phyloP scores from a whole-genome alignment of 148 eudicot genomes.

The Cornus suecica region DNA sequence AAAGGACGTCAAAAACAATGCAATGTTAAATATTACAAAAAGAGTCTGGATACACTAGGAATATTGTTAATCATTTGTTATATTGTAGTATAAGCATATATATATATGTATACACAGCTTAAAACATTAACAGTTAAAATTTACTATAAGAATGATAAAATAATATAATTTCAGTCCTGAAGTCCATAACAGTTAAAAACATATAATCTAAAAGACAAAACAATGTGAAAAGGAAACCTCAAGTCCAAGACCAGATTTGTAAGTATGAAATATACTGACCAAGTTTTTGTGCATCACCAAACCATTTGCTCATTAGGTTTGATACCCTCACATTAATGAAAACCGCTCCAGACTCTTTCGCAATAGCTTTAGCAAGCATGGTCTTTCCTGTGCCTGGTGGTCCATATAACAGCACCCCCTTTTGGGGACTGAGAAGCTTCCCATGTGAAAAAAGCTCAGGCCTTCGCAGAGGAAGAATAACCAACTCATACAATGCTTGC shows the following conservation, averaged over 20 bases:
- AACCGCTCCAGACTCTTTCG: constrained; percentile 97
- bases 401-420: constrained; percentile 89
- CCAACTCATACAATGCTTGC: constrained; percentile 72
- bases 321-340: constrained; percentile 89
- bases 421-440: constrained; percentile 89
- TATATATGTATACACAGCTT: background rate
- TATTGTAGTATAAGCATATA: no score
- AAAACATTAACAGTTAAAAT: no score
- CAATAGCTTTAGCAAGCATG: constrained; percentile 98
- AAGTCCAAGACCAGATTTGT: background rate
- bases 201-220: background rate
- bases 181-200: background rate
- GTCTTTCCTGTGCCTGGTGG: constrained; percentile 99
- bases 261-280: constrained; percentile 44
- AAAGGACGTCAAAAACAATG: background rate
- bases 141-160: background rate
- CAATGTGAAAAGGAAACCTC: background rate
- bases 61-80: no score
- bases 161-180: background rate
- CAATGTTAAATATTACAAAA: no score
- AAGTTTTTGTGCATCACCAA: constrained; percentile 96
- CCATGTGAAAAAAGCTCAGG: constrained; percentile 87
- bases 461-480: constrained; percentile 80
- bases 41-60: no score
- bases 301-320: constrained; percentile 98